These are phyloP conservation scores for Pyropia haitanensis DNA, from an alignment of 23 red algal species.

Conservation along the genomic window DNA sequence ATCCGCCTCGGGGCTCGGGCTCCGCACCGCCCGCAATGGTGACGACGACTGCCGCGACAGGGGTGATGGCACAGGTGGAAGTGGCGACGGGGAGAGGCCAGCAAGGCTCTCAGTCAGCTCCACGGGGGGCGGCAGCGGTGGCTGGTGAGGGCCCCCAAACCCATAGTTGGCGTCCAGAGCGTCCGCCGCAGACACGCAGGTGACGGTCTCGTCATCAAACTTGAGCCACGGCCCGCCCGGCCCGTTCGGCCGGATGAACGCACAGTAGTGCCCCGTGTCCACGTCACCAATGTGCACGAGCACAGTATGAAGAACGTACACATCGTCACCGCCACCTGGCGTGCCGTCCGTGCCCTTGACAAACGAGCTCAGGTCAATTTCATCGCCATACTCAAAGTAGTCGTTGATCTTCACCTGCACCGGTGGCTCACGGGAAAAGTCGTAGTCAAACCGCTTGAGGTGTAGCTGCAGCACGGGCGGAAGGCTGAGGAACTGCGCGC, in stretches of 20 bases:
- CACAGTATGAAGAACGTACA: constrained; percentile 95
- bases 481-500: constrained; percentile 76
- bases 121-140: no score
- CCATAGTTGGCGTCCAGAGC: constrained; percentile 95
- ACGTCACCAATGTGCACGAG: constrained; percentile 98
- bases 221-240: constrained; percentile 54
- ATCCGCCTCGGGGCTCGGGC: constrained; percentile 23
- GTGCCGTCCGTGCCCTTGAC: constrained; percentile 42
- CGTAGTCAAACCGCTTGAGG: constrained; percentile 95
- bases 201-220: constrained; percentile 94
- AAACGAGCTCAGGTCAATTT: constrained; percentile 76
- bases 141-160: constrained; percentile 20
- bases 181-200: constrained; percentile 29
- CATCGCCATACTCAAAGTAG: constrained; percentile 72
- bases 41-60: no score
- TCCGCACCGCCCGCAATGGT: no score
- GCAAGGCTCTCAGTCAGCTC: no score
- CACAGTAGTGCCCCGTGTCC: constrained; percentile 91
- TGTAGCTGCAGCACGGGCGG: constrained; percentile 94
- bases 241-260: constrained; percentile 72
- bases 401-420: constrained; percentile 97
- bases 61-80: no score
- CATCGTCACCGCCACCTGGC: constrained; percentile 20
- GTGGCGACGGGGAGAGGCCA: no score
- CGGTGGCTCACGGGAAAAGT: constrained; percentile 39